Base-by-base conservation (phyloP, 179 eudicot genomes). In the Heliamphora pulchella region DNA sequence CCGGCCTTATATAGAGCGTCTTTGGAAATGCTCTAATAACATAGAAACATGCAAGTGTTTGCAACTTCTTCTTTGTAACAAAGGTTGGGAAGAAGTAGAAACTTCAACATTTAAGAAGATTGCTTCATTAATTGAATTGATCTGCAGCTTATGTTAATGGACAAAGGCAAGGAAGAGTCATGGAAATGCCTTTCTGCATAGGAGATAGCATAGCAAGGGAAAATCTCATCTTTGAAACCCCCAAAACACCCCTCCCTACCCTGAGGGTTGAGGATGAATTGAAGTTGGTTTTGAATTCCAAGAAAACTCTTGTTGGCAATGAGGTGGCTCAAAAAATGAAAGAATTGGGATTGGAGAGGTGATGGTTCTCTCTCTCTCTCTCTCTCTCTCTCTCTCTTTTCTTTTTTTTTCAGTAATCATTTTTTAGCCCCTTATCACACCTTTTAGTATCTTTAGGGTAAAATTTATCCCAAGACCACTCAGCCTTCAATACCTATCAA, bases 71-170 rank as follows among this genome's bases (percentile, higher is more conserved):
- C 31, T 31, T 31, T 31, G 31, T 31, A 31, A 31, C 31, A 31
- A 31, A 31, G 31, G 31, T 31, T 31, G 31, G 31, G 31, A 31
- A 31, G 31, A 31, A 31, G 31, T 31, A 31, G 0, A 31, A 31
- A 0, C 31, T 31, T 31, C 10, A 20, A 2, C 22, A 0, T 51
- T 5, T 2, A 14, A 64, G 13, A 11, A 31, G 43, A 17, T 51
- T 22, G 55, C 31, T 66, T 81, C 17, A 61, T 69, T 78, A 7
- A 54, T 41, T 59, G 77, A 70, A 14, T 58, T 7, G 70, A 41
- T 18, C 58, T 82, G 87, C 91, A 96, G 98, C 98, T 76, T 96
- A 96, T 82, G 99, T 96, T 47, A 96, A 96, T 85, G 99, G 99
- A 88, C 94, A 91, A 88, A 87, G 98, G 83, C 93, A 88, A 90